A percentile compares a stretch with the other conserved stretches of the same genome.
Conservation (phyloP, 139 green algal species). For the Picochlorum sp. region DNA sequence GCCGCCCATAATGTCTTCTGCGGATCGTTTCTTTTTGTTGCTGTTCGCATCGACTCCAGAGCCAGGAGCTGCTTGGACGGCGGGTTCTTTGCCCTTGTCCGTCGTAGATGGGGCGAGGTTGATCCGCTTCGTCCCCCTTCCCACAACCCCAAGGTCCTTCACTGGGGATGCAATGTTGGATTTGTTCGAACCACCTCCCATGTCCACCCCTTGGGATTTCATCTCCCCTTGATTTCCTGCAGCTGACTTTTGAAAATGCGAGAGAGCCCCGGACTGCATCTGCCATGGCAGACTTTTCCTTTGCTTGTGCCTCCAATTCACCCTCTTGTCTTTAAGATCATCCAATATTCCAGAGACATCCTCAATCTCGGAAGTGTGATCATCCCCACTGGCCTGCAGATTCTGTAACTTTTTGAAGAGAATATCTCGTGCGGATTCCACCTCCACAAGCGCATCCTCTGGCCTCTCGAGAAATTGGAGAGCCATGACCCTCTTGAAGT, state of each 20-base stretch:
- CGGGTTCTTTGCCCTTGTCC: background rate
- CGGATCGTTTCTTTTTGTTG: background rate
- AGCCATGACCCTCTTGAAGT: constrained; percentile 42
- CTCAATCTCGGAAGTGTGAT: constrained; percentile 4
- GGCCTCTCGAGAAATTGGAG: constrained; percentile 36
- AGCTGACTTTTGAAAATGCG: constrained; percentile 6
- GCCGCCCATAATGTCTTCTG: too few species aligned
- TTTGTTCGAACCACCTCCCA: background rate
- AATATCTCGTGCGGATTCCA: constrained; percentile 5
- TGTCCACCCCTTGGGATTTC: background rate
- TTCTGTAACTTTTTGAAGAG: background rate
- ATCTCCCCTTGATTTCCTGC: background rate
- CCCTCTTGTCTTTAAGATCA: constrained; percentile 38
- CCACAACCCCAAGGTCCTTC: constrained; percentile 40
- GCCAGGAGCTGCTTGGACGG: background rate
- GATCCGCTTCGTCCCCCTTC: constrained; percentile 48
- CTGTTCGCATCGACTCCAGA: background rate
- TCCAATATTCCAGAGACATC: constrained; percentile 28
- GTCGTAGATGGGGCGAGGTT: constrained; percentile 25
- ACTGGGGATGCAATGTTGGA: constrained; percentile 6
- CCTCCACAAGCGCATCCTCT: constrained; percentile 21
- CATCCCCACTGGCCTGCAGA: background rate
- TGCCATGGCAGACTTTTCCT: constrained; percentile 29
- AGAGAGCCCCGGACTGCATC: constrained; percentile 25
- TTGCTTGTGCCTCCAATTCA: constrained; percentile 27